Evolutionary conservation across 2,329 filamentous ascomycete species (phyloP).

Genomic region (Cladosporium sp.): DNA sequence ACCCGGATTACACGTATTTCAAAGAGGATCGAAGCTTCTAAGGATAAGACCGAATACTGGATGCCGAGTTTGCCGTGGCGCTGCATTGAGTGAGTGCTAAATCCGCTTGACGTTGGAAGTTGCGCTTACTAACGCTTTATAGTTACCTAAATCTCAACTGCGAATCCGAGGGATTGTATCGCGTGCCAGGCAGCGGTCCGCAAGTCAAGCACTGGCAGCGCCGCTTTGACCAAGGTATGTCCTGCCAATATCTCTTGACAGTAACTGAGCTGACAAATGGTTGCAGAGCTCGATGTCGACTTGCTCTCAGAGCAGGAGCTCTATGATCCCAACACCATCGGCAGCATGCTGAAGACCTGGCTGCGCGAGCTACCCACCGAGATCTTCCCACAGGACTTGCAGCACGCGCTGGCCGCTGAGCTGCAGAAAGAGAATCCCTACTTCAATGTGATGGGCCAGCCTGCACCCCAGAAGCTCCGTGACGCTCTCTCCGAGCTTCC

Average conservation of each 20-base stretch:
- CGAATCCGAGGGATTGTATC: constrained; percentile 90
- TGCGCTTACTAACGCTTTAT: constrained; percentile 24
- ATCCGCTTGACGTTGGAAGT: background rate
- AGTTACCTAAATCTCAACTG: constrained; percentile 91
- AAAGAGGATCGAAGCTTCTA: constrained; percentile 80
- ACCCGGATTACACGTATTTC: constrained; percentile 89
- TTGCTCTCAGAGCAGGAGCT: constrained; percentile 84
- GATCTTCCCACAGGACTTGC: constrained; percentile 81
- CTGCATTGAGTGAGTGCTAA: constrained; percentile 72
- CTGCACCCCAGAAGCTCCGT: constrained; percentile 80
- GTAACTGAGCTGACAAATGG: background rate
- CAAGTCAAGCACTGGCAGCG: constrained; percentile 94
- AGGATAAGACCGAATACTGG: constrained; percentile 97
- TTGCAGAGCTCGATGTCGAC: constrained; percentile 79
- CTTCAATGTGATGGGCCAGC: constrained; percentile 57
- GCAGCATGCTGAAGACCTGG: constrained; percentile 96
- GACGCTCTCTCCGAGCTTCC: constrained; percentile 93
- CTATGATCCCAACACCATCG: constrained; percentile 95
- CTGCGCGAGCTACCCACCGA: constrained; percentile 92
- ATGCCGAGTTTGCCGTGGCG: constrained; percentile 96
- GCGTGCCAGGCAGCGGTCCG: constrained; percentile 85
- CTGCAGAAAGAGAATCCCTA: constrained; percentile 80
- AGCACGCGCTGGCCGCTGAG: constrained; percentile 76
- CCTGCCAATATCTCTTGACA: constrained; percentile 43
- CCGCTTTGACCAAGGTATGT: constrained; percentile 70